phyloP scores from a whole-genome alignment of 2,329 filamentous ascomycete species.

The Arthrinium phaeospermum region DNA sequence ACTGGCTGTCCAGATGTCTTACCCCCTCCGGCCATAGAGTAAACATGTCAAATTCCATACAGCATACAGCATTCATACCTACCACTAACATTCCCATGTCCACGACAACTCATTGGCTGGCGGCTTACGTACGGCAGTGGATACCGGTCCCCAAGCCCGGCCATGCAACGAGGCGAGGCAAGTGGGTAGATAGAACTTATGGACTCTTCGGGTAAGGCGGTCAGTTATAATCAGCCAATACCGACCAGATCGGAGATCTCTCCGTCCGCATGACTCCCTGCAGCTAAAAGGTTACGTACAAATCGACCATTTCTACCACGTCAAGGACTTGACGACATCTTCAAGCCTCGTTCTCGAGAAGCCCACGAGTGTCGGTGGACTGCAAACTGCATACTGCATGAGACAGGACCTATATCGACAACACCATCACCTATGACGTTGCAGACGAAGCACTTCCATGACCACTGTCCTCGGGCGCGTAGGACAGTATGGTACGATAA shows the following conservation, averaged over 20 bases:
- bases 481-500: background rate
- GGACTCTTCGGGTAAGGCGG: background rate
- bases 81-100: background rate
- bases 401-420: background rate
- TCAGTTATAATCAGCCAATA: background rate
- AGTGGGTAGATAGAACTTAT: slow-evolving; percentile 1
- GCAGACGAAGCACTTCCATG: background rate
- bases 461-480: background rate
- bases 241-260: background rate
- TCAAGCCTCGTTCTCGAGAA: background rate
- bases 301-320: background rate
- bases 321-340: background rate
- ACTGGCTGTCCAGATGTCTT: background rate
- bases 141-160: background rate
- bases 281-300: background rate
- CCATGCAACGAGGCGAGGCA: background rate
- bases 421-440: background rate
- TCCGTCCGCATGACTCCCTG: background rate
- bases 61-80: background rate
- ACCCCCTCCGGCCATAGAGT: background rate
- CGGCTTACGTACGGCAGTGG: background rate
- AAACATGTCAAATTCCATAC: background rate
- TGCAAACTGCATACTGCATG: background rate
- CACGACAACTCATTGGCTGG: background rate
- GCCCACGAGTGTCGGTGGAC: no score